Conservation (phyloP, 169 alveolate species). For the Neospora caninum region DNA sequence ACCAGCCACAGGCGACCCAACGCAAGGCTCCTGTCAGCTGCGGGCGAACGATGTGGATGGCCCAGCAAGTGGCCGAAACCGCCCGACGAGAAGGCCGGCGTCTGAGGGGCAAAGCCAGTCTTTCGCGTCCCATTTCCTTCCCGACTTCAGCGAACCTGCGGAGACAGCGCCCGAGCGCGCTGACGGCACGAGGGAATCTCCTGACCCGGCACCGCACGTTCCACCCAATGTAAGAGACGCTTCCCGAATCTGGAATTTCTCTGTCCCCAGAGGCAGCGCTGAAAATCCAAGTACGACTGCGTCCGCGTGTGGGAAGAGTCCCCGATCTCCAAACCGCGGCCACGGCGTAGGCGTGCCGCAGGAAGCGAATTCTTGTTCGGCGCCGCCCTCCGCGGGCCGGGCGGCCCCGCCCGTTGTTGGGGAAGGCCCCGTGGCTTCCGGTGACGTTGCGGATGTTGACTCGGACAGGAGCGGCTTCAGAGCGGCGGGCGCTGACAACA, state of each 20-base stretch:
- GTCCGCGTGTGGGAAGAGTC: too few relatives aligned
- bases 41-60: background rate
- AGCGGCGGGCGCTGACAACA: background rate
- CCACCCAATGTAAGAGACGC: background rate
- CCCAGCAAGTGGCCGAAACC: background rate
- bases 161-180: background rate
- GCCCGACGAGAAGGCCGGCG: background rate
- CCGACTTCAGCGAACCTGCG: background rate
- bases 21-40: background rate
- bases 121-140: background rate
- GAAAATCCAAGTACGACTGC: background rate
- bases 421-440: too few relatives aligned
- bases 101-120: background rate
- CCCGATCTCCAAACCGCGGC: too few relatives aligned
- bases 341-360: too few relatives aligned
- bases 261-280: background rate
- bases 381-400: too few relatives aligned
- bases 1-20: background rate
- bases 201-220: background rate
- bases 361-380: too few relatives aligned
- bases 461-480: constrained; percentile 18
- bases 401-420: too few relatives aligned
- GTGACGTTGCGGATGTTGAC: background rate
- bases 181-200: background rate
- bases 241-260: background rate